Percentiles rank a stretch among this genome's conserved stretches.
Evolutionary conservation across 331 rosid species (phyloP).

Genomic region (Acacia pycnantha): DNA sequence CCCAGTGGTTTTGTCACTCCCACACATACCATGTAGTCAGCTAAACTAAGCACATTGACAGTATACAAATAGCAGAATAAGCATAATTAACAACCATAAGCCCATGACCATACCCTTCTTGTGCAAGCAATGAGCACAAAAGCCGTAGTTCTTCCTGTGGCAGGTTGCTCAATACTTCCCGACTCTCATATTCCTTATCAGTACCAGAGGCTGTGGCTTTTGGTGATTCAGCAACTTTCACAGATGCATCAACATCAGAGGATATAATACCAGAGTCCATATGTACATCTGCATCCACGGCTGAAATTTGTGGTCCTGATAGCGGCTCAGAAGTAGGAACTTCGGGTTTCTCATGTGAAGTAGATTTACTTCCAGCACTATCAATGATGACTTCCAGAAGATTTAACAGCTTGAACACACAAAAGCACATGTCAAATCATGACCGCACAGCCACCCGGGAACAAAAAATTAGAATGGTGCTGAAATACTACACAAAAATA

Average conservation of each 20-base stretch:
- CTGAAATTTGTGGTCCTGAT: slow-evolving; percentile 55
- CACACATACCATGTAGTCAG: not conserved
- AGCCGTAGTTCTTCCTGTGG: slow-evolving; percentile 96
- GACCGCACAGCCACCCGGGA: slow-evolving; percentile 23
- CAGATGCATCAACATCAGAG: slow-evolving; percentile 42
- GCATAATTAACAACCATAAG: slow-evolving; percentile 30
- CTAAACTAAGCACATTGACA: slow-evolving; percentile 25
- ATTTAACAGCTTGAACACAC: slow-evolving; percentile 67
- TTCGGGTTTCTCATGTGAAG: slow-evolving; percentile 48
- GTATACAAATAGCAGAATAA: slow-evolving; percentile 8
- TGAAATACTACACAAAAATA: slow-evolving; percentile 22
- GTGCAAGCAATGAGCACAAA: slow-evolving; percentile 93
- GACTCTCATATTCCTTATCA: slow-evolving; percentile 51
- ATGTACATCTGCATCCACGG: slow-evolving; percentile 66
- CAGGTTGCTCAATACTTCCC: slow-evolving; percentile 57
- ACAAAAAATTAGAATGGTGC: not conserved
- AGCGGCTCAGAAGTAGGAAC: slow-evolving; percentile 50
- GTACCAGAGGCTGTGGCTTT: slow-evolving; percentile 48
- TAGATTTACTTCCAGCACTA: slow-evolving; percentile 70
- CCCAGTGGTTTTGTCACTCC: slow-evolving; percentile 12
- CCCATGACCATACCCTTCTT: slow-evolving; percentile 79
- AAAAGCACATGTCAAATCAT: slow-evolving; percentile 10
- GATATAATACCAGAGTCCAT: slow-evolving; percentile 49
- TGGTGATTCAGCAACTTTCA: slow-evolving; percentile 47
- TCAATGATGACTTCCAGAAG: slow-evolving; percentile 86